Evolutionary conservation across 208 protist genomes (phyloP), one percentile per base, ranked within the genome.

Genomic region (Jaenimonas drosophilae): DNA sequence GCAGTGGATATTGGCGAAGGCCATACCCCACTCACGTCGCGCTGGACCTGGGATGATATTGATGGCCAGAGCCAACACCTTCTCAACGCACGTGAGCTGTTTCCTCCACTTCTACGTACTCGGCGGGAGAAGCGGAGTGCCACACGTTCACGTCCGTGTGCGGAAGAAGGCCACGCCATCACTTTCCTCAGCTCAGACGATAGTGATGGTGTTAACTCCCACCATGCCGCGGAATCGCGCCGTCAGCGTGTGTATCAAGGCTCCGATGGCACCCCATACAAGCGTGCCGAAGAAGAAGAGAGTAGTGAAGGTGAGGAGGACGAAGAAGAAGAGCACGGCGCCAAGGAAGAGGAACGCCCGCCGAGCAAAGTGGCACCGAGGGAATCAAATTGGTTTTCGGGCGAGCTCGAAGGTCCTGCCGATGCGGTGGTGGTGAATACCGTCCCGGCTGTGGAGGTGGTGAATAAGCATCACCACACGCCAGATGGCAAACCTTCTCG

Each of bases 111-210:
- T 29, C 37, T 85, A 43, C 64, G 60, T 14, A n/a, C n/a, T n/a
- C n/a, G n/a, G n/a, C n/a, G n/a, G n/a, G n/a, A 1, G 12, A 43
- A 54, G 3, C 21, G 25, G 4, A 30, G 14, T 27, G 34, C 37
- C 7, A 46, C 45, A 23, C 59, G 52, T 40, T 28, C 31, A 0
- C 48, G 54, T 33, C 62, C 68, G 31, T 52, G 51, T 9, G 28
- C 31, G 19, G 67, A 65, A 53, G 53, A 55, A 58, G 55, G 45
- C 36, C 83, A 88, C 66, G 53, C 57, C 26, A 60, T 65, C 50
- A 87, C 83, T 1, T 88, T 92, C 53, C 67, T 92, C 30, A 87
- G 78, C 66, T 84, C 72, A 38, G 83, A 92, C 54, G 83, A 92
- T 27, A 88, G 78, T 59, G 76, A 88, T 45, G 70, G 47, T 19